phyloP scores from a whole-genome alignment of 108 stramenopile genomes.

The Fragilaria radians region DNA sequence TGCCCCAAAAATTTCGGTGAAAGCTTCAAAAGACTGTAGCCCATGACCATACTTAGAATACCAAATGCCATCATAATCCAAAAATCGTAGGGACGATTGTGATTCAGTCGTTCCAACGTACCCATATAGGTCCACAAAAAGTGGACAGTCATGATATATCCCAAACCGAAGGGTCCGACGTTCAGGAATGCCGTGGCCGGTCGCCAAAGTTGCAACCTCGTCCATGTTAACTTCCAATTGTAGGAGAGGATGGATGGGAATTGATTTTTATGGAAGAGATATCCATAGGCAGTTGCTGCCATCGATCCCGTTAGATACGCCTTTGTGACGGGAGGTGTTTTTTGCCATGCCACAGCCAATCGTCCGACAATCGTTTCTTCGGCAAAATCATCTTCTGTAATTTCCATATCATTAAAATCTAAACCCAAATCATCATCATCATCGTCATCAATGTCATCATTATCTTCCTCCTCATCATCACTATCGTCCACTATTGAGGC shows the following conservation, averaged over 20 bases:
- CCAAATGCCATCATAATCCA: slow-evolving; percentile 92
- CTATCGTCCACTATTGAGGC: slow-evolving; percentile 15
- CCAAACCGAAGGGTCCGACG: slow-evolving; percentile 81
- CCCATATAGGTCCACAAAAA: slow-evolving; percentile 98
- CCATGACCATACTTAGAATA: slow-evolving; percentile 61
- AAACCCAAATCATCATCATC: slow-evolving; percentile 61
- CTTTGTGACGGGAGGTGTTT: slow-evolving; percentile 90
- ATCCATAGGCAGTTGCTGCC: slow-evolving; percentile 50
- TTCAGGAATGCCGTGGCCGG: slow-evolving; percentile 87
- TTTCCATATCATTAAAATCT: slow-evolving; percentile 38
- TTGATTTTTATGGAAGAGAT: slow-evolving; percentile 61
- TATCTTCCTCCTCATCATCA: slow-evolving; percentile 45
- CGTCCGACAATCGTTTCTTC: slow-evolving; percentile 54
- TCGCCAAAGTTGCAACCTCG: slow-evolving; percentile 76
- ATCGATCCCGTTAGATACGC: slow-evolving; percentile 73
- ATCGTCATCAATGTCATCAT: slow-evolving; percentile 35
- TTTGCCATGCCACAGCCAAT: slow-evolving; percentile 48
- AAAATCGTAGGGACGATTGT: slow-evolving; percentile 88
- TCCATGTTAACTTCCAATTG: slow-evolving; percentile 69
- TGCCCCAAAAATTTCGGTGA: slow-evolving; percentile 81
- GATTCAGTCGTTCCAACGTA: slow-evolving; percentile 86
- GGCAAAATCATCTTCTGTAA: slow-evolving; percentile 66
- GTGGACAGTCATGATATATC: slow-evolving; percentile 78
- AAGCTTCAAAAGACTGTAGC: slow-evolving; percentile 65
- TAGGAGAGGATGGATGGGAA: slow-evolving; percentile 70